Base-by-base conservation (phyloP, 306 rosid genomes). In the Prunus fruticosa region DNA sequence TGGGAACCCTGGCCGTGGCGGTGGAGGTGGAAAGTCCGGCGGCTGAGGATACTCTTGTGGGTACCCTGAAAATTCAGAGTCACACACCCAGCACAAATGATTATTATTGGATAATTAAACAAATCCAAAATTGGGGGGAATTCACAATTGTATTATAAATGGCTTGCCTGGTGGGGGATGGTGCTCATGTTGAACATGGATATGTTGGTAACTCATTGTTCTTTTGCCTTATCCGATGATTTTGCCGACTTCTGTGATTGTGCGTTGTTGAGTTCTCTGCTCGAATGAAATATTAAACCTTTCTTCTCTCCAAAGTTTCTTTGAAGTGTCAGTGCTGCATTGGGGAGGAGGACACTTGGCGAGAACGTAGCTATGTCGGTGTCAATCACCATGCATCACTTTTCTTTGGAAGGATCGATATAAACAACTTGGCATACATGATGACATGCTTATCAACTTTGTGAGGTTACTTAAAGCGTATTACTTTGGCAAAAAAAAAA, bases 11-110 rank as follows among this genome's bases (percentile, higher is more conserved):
- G 63, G 60, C 1, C 67, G 69, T 3, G 61, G 57, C 11, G 56
- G 81, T 2, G 70, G 69, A 32, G 69, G 58, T 6, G 52, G 82
- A 28, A 65, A 77, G 8, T 41, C 49, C 6, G 75, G 71, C 18
- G 67, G 56, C 2, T 67, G 64, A 14, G 75, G 73, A 34, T 50
- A 72, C 30, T 72, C 76, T 49, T 47, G 30, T 2, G 65, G 76
- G 22, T 56, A 38, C 53, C 66, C 76, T 71, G 74, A 61, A 61
- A 10, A 25, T 27, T 30, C 41, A 5, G 27, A 8, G 61, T 27
- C 28, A 3, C 65, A 13, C 30, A 10, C 15, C 56, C 38, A 25
- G 15, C 38, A 61, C 10, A 19, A 61, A 61, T 11, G 32, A 22
- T n/a, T 23, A 11, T 10, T 58, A 11, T 34, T 1, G 41, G 41